phyloP scores from a whole-genome alignment of 306 rosid genomes.

The Vicia villosa region DNA sequence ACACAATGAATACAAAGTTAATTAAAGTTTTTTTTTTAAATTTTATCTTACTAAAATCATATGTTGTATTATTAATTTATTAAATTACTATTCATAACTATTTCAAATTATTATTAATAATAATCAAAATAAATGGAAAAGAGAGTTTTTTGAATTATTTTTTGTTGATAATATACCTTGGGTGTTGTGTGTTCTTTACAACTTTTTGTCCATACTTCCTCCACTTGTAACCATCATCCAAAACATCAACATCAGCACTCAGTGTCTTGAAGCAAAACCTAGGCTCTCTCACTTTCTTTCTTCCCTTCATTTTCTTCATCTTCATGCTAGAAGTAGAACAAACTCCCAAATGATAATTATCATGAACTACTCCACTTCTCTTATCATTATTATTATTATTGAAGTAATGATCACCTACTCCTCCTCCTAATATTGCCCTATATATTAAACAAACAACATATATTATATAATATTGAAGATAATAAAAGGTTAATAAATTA shows the following conservation, averaged over 20 bases:
- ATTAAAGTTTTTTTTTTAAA: neutral
- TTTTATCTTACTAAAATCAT: neutral
- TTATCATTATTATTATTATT: conserved; percentile 35
- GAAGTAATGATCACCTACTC: conserved; percentile 54
- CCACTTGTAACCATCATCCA: conserved; percentile 99
- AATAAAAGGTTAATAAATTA: neutral
- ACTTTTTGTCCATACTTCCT: conserved; percentile 99
- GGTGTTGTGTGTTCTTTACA: conserved; percentile 97
- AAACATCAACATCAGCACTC: conserved; percentile 88
- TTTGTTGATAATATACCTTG: conserved; percentile 66
- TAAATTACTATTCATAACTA: too few relatives aligned
- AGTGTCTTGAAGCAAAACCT: conserved; percentile 98
- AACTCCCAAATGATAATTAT: conserved; percentile 55
- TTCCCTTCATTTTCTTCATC: conserved; percentile 89
- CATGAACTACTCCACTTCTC: conserved; percentile 41
- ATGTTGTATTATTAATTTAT: neutral
- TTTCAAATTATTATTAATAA: neutral
- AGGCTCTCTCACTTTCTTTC: conserved; percentile 96
- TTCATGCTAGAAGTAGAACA: conserved; percentile 52
- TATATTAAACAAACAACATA: conserved; percentile 7
- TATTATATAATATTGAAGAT: neutral
- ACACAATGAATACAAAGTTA: neutral
- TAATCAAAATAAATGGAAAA: conserved; percentile 17
- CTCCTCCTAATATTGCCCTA: conserved; percentile 65
- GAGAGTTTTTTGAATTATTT: neutral